Conservation (phyloP, 352 stramenopile genomes). For the Blastocystis sp. region DNA sequence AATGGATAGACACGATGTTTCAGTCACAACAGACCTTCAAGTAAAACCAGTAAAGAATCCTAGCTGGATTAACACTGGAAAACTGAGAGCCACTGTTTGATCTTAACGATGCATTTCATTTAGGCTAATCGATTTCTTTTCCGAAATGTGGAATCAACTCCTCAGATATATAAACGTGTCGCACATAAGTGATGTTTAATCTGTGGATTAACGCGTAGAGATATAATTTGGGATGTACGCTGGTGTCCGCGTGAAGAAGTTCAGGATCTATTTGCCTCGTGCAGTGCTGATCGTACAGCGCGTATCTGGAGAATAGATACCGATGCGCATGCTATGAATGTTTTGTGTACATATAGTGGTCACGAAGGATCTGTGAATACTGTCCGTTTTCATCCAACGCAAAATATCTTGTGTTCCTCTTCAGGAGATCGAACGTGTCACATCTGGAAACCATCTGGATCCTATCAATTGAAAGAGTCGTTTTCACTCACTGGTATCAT, state of each 20-base stretch:
- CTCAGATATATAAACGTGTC: neutral
- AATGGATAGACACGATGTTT: conserved; percentile 20
- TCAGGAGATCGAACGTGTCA: conserved; percentile 42
- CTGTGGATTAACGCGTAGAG: neutral
- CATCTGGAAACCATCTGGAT: conserved; percentile 22
- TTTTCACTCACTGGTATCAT: neutral
- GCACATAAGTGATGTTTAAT: neutral
- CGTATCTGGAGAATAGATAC: conserved; percentile 2
- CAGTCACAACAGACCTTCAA: neutral
- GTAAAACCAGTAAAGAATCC: conserved; percentile 10
- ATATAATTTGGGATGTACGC: conserved; percentile 34
- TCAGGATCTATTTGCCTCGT: neutral
- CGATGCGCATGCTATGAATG: neutral
- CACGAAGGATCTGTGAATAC: conserved; percentile 32
- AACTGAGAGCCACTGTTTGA: conserved; percentile 36
- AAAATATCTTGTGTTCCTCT: conserved; percentile 1
- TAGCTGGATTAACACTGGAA: conserved; percentile 45
- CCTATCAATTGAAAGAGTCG: neutral
- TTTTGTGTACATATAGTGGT: neutral
- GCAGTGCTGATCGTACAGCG: conserved; percentile 1
- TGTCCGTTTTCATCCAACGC: neutral
- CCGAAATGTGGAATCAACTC: conserved; percentile 1
- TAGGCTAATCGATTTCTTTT: conserved; percentile 58
- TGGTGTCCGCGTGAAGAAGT: neutral
- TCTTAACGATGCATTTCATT: neutral